These are phyloP conservation scores for Fusarium stilboides DNA, from an alignment of 2,329 filamentous ascomycete genomes.

Conservation along the genomic window DNA sequence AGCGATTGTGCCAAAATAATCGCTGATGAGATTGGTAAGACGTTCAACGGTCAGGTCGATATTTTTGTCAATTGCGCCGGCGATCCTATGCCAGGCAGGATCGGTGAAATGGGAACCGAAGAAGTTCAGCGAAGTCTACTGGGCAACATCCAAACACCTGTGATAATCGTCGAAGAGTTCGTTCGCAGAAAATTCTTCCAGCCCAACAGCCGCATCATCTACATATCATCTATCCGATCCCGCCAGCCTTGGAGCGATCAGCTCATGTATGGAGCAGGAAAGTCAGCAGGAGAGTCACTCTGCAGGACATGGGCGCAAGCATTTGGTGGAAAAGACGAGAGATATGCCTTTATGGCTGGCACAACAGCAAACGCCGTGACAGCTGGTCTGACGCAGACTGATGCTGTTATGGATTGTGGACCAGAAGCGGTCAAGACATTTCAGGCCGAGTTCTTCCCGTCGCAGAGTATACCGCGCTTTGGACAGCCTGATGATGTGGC, in stretches of 20 bases:
- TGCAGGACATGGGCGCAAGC: slow-evolving; percentile 57
- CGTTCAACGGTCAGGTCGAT: slow-evolving; percentile 50
- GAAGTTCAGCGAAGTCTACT: slow-evolving; percentile 53
- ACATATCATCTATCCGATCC: slow-evolving; percentile 54
- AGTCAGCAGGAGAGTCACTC: slow-evolving; percentile 55
- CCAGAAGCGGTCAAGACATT: slow-evolving; percentile 52
- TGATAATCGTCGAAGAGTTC: slow-evolving; percentile 55
- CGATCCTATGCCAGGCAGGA: slow-evolving; percentile 49
- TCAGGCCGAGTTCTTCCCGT: slow-evolving; percentile 53
- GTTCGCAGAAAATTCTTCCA: slow-evolving; percentile 52
- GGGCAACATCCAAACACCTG: slow-evolving; percentile 55
- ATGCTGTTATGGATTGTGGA: slow-evolving; percentile 53
- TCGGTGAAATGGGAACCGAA: slow-evolving; percentile 49
- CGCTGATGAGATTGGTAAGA: slow-evolving; percentile 42
- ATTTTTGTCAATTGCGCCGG: slow-evolving; percentile 56
- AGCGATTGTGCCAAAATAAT: slow-evolving; percentile 48
- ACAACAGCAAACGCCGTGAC: slow-evolving; percentile 56
- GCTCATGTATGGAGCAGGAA: slow-evolving; percentile 54
- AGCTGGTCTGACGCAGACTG: slow-evolving; percentile 54
- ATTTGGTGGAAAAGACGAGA: slow-evolving; percentile 55
- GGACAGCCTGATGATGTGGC: slow-evolving; percentile 57
- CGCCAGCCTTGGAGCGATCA: slow-evolving; percentile 54
- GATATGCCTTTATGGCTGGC: slow-evolving; percentile 54
- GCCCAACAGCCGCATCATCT: slow-evolving; percentile 54
- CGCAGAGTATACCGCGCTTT: slow-evolving; percentile 53